Base-by-base conservation (phyloP, 164 flowering plant genomes). In the Cinnamomum chago region DNA sequence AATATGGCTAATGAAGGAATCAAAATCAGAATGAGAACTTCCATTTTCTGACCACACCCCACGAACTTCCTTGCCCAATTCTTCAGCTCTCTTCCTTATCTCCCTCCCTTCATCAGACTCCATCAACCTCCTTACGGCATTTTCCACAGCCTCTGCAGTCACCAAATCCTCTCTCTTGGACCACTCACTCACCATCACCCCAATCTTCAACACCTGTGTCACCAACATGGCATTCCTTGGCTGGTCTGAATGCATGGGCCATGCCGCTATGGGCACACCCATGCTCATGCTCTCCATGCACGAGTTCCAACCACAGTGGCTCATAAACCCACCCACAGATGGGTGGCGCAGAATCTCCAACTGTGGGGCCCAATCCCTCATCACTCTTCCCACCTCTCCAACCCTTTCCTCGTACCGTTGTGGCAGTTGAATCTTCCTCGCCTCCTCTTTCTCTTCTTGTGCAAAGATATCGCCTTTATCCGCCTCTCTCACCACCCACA, bases 171-270 rank as follows among this genome's bases (percentile, higher is more conserved):
- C 81, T 33, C 84, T 24, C 2, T 27, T 14, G 0, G 60, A 79
- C 91, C 93, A 88, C 0, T 84, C 88, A 71, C 71, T 81, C 22
- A 85, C 87, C 65, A 58, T 15, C 14, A 30, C 76, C 77, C 94
- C 97, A 18, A 87, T 71, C 64, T 71, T 82, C 5, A 90, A 82
- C 67, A 85, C 70, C 35, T 82, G 30, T 0, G 89, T 82, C 17
- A 90, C 73, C 58, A 92, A 75, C 25, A 80, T 72, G 0, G 85
- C 50, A 72, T 90, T 90, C 69, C 85, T 78, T 1, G 93, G 93
- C 82, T 92, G 97, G 73, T 92, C 97, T 0, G 97, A 90, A 71
- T 88, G 92, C 89, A 92, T 86, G 0, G 97, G 95, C 95, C 94
- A 90, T 0, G 93, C 85, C 0, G 79, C 90, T 0, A 90, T 83